Evolutionary conservation across 1,284 basidiomycete genomes (phyloP), one percentile per base, ranked within the genome.

Genomic region (Apiotrichum akiyoshidainum): DNA sequence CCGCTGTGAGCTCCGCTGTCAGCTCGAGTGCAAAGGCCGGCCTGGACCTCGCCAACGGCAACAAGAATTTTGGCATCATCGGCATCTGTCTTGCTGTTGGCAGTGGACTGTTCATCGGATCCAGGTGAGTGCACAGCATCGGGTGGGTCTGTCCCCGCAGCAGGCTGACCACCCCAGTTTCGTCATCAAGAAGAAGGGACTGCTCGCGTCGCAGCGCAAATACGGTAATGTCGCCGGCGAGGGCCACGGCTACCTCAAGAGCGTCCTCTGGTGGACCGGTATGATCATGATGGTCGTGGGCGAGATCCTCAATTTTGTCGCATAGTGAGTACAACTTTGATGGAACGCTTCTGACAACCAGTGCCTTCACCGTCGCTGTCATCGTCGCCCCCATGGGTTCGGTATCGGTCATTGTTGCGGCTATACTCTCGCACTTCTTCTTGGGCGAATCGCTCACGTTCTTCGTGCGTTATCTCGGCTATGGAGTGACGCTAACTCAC

Each of bases 371-470:
- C 55, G 74, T 71, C 57, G 73, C 67, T 16, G 63, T 70, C 48
- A 64, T 76, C 42, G 75, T 76, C 33, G 74, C 73, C n/a, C 94
- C 95, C 1, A 85, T 99, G 68, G 95, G 95, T 47, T 93, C 94
- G 5, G 84, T 99, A 56, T 94, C 92, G 17, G 96, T 99, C 65
- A 94, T 99, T 68, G 84, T 98, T 65, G 95, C 89, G 68, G 95
- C 95, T 40, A 88, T 96, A 33, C 81, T 98, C 21, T 95, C 93
- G 12, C 92, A 92, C 46, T 83, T 96, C 69, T 89, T 98, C 79
- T 86, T 98, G 68, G 88, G 95, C 54, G 96, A 99, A 76, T 89
- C 84, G 64, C 84, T 99, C 54, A 89, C 65, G 21, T 58, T 69
- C 52, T 72, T 71, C 37, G 68, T 69, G 51, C 60, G 68, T 60